Evolutionary conservation across 768 basidiomycete species (phyloP).

Genomic region (Symmetrospora coprosmae): DNA sequence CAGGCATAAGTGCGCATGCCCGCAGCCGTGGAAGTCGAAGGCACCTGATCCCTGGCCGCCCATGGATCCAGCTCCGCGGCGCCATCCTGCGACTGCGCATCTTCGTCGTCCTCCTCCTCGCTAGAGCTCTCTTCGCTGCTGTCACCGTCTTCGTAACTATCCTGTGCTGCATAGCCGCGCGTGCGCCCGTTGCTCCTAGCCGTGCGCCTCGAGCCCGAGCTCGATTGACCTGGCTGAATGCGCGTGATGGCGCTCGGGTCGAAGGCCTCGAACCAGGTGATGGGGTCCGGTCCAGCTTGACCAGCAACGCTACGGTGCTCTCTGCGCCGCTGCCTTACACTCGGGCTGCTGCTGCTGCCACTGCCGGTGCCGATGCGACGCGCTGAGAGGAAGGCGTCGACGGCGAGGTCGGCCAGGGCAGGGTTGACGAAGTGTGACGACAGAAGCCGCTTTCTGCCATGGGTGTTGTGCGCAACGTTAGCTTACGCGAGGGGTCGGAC

Average conservation of each 20-base stretch:
- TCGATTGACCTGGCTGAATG: not conserved
- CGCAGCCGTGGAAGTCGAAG: too few relatives aligned
- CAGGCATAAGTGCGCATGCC: conserved; percentile 17
- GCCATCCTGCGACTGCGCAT: not conserved
- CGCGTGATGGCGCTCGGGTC: too few relatives aligned
- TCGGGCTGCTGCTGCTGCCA: not conserved
- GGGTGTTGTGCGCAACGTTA: not conserved
- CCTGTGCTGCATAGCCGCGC: conserved; percentile 4
- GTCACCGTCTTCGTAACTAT: not conserved
- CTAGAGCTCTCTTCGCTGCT: not conserved
- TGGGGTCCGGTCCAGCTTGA: conserved; percentile 1
- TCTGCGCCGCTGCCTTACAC: too few relatives aligned
- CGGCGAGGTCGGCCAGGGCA: not conserved
- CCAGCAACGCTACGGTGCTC: too few relatives aligned
- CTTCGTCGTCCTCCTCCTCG: not conserved
- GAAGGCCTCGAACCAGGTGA: conserved; percentile 14
- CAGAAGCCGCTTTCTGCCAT: conserved; percentile 6
- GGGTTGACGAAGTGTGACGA: not conserved
- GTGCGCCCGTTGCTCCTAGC: not conserved
- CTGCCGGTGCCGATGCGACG: not conserved
- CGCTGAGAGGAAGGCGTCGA: conserved; percentile 3
- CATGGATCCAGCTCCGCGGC: too few relatives aligned
- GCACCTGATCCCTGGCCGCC: too few relatives aligned
- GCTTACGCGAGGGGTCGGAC: not conserved
- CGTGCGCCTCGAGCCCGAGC: not conserved